Evolutionary conservation across 2,329 filamentous ascomycete genomes (phyloP).

Genomic region (Nemania bipapillata): DNA sequence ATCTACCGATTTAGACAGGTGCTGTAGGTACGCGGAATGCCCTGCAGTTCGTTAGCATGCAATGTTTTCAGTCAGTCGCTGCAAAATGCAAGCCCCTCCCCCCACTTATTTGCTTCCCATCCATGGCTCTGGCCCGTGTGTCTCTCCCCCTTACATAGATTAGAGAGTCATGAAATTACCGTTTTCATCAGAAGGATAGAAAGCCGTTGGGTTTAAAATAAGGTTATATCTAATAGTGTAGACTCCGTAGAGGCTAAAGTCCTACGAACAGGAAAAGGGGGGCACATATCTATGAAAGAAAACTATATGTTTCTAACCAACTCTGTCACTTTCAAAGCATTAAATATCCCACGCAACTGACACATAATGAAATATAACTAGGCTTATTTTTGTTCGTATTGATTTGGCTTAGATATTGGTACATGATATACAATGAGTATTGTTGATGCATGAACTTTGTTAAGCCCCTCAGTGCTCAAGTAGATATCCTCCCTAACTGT

Average conservation of each 20-base stretch:
- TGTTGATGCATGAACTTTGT: background rate
- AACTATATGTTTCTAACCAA: too few species aligned
- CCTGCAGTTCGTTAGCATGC: constrained; percentile 21
- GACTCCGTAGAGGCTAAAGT: too few species aligned
- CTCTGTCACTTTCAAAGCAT: too few species aligned
- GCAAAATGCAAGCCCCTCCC: constrained; percentile 32
- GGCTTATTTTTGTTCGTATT: background rate
- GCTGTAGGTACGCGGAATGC: background rate
- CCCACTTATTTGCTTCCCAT: constrained; percentile 22
- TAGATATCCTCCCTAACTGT: background rate
- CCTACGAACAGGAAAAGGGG: background rate
- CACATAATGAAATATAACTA: background rate
- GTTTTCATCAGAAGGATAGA: background rate
- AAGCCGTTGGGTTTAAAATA: too few species aligned
- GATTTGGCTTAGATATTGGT: background rate
- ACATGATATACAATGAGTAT: background rate
- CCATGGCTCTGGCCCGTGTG: background rate
- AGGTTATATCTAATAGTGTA: too few species aligned
- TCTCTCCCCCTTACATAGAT: background rate
- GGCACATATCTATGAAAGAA: background rate
- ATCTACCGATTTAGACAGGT: background rate
- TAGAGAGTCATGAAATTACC: background rate
- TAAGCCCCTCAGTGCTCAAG: background rate
- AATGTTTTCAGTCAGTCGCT: constrained; percentile 2
- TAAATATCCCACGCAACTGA: background rate